Evolutionary conservation across 1,284 basidiomycete genomes (phyloP), one percentile per base, ranked within the genome.

Genomic region (Apiotrichum porosum): DNA sequence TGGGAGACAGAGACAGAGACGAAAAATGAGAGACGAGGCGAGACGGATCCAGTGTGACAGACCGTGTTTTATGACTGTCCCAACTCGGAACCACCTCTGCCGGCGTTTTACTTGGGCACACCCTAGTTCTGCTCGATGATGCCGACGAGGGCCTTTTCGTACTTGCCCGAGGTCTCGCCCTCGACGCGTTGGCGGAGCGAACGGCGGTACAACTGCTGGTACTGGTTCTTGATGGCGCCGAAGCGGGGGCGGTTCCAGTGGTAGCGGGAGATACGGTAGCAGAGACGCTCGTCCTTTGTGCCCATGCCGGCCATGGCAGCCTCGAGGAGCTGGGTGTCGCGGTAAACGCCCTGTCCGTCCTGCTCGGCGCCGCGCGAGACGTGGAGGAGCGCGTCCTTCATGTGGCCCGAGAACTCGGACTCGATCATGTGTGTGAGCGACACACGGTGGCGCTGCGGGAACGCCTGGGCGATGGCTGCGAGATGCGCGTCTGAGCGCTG

Each of bases 351-450:
- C 41, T 64, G 60, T 3, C 71, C 71, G 33, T 71, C 70, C 22
- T 44, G 52, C 52, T 75, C 73, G 28, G 57, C 64, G 8, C 57
- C 63, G 18, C 59, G 53, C 17, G 63, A 70, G 26, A 75, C 61
- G 57, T 65, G 69, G 38, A 65, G 52, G 10, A 74, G 57, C 3
- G 56, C 67, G 40, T 69, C 65, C 26, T 57, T 55, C 72, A 75
- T 74, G 57, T 75, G 73, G 22, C 73, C 73, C 6, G 68, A 71
- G 58, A 75, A 74, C 54, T 75, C 73, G 26, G 49, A 53, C n/a
- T 62, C 44, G 49, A 73, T 65, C 68, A 71, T 67, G 24, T 64
- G 39, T 6, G 63, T 64, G 14, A 74, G 58, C 12, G 55, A 28
- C 23, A 54, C 45, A 17, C 64, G 54, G 52, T 72, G 64, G 39